Conservation (phyloP, 768 basidiomycete species). For the Lactarius pseudohatsudake region DNA sequence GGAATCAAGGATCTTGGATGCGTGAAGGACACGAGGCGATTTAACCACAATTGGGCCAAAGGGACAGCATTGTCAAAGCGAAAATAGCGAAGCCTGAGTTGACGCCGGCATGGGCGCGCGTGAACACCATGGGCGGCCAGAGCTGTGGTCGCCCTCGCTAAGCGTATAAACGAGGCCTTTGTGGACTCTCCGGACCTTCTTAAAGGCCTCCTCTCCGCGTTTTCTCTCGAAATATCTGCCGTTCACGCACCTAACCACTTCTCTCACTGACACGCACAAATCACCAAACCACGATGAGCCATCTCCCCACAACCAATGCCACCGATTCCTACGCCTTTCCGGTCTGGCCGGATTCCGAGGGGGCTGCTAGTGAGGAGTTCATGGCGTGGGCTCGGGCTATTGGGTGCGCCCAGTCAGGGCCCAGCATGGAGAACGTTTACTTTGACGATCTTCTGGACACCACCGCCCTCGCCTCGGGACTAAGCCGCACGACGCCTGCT, state of each 20-base stretch:
- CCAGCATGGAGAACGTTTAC: accelerated
- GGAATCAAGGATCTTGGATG: background rate
- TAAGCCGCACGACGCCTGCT: no score
- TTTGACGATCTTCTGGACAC: background rate
- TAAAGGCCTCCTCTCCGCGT: background rate
- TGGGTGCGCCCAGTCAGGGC: background rate
- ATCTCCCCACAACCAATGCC: background rate
- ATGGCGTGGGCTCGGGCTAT: background rate
- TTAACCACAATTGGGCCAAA: background rate
- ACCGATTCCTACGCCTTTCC: background rate
- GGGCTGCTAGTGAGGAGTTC: background rate
- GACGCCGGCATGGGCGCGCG: background rate
- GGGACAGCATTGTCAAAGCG: background rate
- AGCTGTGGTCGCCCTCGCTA: background rate
- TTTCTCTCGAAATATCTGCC: background rate
- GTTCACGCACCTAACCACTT: background rate
- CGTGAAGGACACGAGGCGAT: background rate
- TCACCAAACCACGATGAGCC: background rate
- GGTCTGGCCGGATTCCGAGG: background rate
- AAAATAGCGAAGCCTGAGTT: background rate
- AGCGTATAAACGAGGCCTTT: background rate
- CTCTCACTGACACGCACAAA: background rate
- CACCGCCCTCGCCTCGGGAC: no score
- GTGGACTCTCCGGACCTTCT: no score
- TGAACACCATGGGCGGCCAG: no score